Evolutionary conservation across 2,329 filamentous ascomycete genomes (phyloP), one percentile per base, ranked within the genome.

Genomic region (Chrysoporthe puriensis): DNA sequence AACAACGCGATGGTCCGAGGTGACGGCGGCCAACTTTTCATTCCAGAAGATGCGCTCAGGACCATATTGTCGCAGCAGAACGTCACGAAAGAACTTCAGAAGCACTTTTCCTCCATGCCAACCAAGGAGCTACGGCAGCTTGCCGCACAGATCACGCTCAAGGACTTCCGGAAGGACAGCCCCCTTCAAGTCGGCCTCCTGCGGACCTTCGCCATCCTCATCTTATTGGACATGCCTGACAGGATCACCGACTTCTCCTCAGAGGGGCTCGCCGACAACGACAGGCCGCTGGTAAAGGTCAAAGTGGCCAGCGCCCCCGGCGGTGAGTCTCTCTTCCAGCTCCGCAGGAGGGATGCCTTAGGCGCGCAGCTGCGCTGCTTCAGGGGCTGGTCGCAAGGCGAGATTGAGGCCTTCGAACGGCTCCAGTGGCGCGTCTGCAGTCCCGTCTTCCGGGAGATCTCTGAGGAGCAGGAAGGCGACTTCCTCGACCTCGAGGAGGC

Each of bases 351-450:
- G 34, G 58, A 61, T 16, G 43, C 18, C 32, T 57, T 50, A 13
- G 32, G 40, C 14, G n/a, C 44, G 21, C 57, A 36, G 40, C 62
- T 68, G 32, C 56, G 50, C 5, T 70, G 63, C 48, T 69, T 70
- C 52, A 32, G 43, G 13, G 54, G 62, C 26, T 70, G 69, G 69
- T 4, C 66, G 7, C 67, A 57, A n/a, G 21, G 34, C 32, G 61
- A 70, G 8, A 50, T 70, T 14, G 61, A 64, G 34, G 48, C 48
- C 11, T 67, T 69, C 44, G 69, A 70, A 14, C 69, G 40, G 36
- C 32, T 64, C 48, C 69, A 70, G 40, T 70, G 69, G 69, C 67
- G 63, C 32, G 60, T 70, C 26, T 58, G 69, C 21, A 64, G 64
- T 1, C 69, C 69, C 8, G 50, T 69, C 57, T 70, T 70, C 46